These are phyloP conservation scores for Zygotorulaspora chibaensis DNA, from an alignment of 805 yeast species.

Conservation along the genomic window DNA sequence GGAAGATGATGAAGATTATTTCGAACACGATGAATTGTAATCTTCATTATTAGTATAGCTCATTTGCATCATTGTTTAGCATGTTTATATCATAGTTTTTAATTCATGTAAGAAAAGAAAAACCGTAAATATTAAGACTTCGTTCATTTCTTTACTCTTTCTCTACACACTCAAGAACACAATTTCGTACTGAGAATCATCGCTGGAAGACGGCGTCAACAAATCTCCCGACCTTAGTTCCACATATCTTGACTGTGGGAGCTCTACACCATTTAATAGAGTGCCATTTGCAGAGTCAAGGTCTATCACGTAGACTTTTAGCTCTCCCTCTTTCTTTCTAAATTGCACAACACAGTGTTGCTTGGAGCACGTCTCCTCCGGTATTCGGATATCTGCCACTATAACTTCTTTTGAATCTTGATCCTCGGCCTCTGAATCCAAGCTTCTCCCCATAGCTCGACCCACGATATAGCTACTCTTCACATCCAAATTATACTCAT, in stretches of 20 bases:
- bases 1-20: conserved; percentile 50
- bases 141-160: not conserved
- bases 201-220: conserved; percentile 37
- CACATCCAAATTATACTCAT: conserved; percentile 24
- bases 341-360: conserved; percentile 51
- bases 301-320: conserved; percentile 43
- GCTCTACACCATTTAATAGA: conserved; percentile 36
- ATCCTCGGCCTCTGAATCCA: conserved; percentile 1
- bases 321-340: conserved; percentile 22
- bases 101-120: not conserved
- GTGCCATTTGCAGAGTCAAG: conserved; percentile 48
- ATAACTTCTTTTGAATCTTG: conserved; percentile 18
- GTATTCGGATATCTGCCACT: conserved; percentile 38
- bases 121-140: not conserved
- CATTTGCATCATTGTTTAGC: conserved; percentile 8
- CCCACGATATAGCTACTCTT: conserved; percentile 38
- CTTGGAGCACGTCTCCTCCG: conserved; percentile 39
- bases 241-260: conserved; percentile 41
- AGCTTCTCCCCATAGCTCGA: conserved; percentile 25
- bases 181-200: conserved; percentile 31
- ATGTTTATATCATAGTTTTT: conserved; percentile 6
- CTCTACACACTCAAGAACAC: conserved; percentile 19
- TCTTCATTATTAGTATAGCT: not conserved
- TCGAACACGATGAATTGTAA: conserved; percentile 68
- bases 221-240: conserved; percentile 42